Evolutionary conservation across 2,329 filamentous ascomycete genomes (phyloP), one percentile per base, ranked within the genome.

Genomic region (Raffaelea albimanens): DNA sequence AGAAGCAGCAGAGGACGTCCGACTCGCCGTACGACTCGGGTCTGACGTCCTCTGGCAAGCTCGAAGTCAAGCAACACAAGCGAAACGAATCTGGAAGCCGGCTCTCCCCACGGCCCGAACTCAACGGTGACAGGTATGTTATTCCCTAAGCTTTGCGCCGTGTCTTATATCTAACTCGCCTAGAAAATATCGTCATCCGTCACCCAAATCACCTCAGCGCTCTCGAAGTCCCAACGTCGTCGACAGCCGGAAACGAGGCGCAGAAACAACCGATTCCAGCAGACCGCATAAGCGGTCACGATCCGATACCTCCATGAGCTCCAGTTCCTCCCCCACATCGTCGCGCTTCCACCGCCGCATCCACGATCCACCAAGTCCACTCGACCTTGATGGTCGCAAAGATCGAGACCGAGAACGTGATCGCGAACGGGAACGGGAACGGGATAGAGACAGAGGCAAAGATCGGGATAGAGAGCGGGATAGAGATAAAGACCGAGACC

Each of bases 201-300:
- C 45, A 3, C 40, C 48, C 1, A 69, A 66, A 53, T 63, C 66
- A 4, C 46, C 56, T 1, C 57, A 56, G 47, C 59, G 41, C 58
- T 58, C 25, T 51, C 64, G 39, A 62, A 66, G 41, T 56, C 66
- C 45, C 51, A 66, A 56, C 58, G 65, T 55, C 53, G 36, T 66
- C 8, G 68, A 71, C 44, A 67, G 58, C 51, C 71, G 67, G 54
- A 77, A 76, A 60, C 71, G 73, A 38, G 51, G 57, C 11, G 59
- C 63, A 14, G 73, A 77, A 16, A 44, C 52, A 7, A 69, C 75
- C 19, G 71, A 72, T 22, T 64, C 67, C 29, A 50, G 56, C 21
- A 67, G 72, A 46, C 63, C 68, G 2, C 63, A 63, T 46, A 79
- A 78, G 58, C 68, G 73, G 48, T 58, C 61, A 21, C 71, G 64